phyloP scores from a whole-genome alignment of 129 eudicot genomes.

The Lactuca saligna region DNA sequence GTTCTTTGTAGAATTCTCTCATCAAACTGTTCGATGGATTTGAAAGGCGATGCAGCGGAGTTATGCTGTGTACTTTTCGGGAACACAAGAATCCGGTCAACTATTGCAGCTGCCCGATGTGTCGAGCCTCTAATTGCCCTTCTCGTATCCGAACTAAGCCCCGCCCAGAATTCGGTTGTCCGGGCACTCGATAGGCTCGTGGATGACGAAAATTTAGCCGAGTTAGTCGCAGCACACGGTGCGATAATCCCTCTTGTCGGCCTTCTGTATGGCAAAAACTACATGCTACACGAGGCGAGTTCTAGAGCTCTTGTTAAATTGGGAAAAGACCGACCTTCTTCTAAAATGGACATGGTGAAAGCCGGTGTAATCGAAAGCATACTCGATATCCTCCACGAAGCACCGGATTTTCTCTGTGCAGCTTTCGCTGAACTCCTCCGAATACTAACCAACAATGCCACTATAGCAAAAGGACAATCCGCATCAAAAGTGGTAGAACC shows the following conservation, averaged over 20 bases:
- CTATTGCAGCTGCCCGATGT: slow-evolving; percentile 92
- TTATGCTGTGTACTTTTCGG: slow-evolving; percentile 88
- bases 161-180: slow-evolving; percentile 89
- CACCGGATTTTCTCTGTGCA: slow-evolving; percentile 92
- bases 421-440: slow-evolving; percentile 91
- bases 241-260: slow-evolving; percentile 98
- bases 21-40: slow-evolving; percentile 81
- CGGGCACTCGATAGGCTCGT: slow-evolving; percentile 83
- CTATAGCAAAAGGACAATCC: slow-evolving; percentile 94
- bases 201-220: slow-evolving; percentile 93
- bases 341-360: slow-evolving; percentile 99
- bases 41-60: slow-evolving; percentile 97
- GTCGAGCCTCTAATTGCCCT: slow-evolving; percentile 92
- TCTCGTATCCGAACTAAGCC: slow-evolving; percentile 78
- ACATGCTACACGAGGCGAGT: slow-evolving; percentile 83
- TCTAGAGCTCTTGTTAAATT: slow-evolving; percentile 94
- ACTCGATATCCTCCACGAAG: slow-evolving; percentile 87
- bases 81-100: slow-evolving; percentile 84
- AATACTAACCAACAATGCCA: slow-evolving; percentile 91
- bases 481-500: slow-evolving; percentile 98
- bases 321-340: slow-evolving; percentile 94
- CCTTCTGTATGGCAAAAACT: slow-evolving; percentile 75
- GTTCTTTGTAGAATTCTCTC: slow-evolving; percentile 88
- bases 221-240: slow-evolving; percentile 91
- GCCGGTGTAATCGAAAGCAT: slow-evolving; percentile 88